A percentile compares a stretch with the other conserved stretches of the same genome.
Evolutionary conservation across 345 rosid species (phyloP).

Genomic region (Hibiscus tridactylites): DNA sequence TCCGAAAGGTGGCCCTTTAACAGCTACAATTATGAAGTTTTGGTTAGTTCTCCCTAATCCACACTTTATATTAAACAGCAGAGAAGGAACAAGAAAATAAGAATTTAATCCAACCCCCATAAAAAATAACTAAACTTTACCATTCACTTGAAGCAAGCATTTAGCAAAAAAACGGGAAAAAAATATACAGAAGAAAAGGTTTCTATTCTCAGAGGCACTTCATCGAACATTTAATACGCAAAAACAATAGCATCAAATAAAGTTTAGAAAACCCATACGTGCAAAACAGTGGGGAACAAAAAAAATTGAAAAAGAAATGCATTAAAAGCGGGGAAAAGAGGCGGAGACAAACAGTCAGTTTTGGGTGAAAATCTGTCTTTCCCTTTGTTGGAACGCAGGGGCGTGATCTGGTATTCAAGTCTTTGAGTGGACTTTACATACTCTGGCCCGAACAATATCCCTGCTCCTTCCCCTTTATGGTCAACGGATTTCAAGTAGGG

Average conservation of each 20-base stretch:
- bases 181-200: not conserved
- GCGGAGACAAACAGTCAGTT: not conserved
- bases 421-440: too few relatives aligned
- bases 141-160: not conserved
- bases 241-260: not conserved
- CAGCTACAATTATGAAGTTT: not conserved
- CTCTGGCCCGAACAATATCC: too few relatives aligned
- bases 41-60: not conserved
- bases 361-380: not conserved
- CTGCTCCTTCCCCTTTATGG: too few relatives aligned
- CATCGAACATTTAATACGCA: slow-evolving; percentile 7
- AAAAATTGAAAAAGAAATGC: not conserved
- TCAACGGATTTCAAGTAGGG: too few relatives aligned
- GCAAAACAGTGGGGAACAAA: not conserved
- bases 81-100: not conserved
- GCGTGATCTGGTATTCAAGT: too few relatives aligned
- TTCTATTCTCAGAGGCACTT: not conserved
- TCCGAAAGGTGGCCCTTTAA: not conserved
- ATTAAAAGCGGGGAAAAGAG: not conserved
- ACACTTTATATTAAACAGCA: not conserved
- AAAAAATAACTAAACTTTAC: not conserved
- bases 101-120: not conserved
- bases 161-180: not conserved
- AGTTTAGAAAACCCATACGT: not conserved
- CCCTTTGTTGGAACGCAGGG: too few relatives aligned